Conservation (phyloP, 1,284 basidiomycete species). For the Trichosporon sp. region DNA sequence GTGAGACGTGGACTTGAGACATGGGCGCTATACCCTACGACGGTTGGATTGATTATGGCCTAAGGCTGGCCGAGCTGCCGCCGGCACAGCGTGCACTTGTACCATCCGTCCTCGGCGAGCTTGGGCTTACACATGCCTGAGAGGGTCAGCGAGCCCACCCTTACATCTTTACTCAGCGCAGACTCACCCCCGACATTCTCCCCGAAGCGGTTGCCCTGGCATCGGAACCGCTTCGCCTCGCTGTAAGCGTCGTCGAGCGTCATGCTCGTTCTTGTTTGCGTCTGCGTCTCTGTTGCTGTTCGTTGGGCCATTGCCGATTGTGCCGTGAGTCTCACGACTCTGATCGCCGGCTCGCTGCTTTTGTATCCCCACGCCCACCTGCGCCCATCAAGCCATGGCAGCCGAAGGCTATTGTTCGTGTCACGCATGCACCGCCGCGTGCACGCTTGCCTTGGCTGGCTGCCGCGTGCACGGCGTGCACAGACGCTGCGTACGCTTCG, state of each 20-base stretch:
- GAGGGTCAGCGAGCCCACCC: background rate
- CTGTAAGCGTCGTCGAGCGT: conserved; percentile 1
- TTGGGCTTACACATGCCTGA: conserved; percentile 24
- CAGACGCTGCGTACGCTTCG: background rate
- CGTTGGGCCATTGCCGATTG: background rate
- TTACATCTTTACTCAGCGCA: no score
- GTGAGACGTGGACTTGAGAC: background rate
- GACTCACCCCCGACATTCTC: conserved; percentile 21
- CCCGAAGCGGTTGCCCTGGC: conserved; percentile 22
- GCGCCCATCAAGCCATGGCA: background rate
- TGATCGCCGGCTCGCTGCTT: background rate
- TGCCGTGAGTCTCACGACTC: background rate
- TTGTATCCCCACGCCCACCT: background rate
- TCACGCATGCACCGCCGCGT: background rate
- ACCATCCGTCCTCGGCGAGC: conserved; percentile 10
- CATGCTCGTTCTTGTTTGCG: background rate
- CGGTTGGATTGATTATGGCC: background rate
- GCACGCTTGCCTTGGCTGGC: background rate
- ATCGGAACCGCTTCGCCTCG: conserved; percentile 16
- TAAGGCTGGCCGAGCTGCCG: conserved; percentile 6
- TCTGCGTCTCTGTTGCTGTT: background rate
- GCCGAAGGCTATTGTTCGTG: background rate
- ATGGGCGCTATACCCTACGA: background rate
- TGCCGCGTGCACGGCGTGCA: background rate
- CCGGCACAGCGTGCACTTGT: conserved; percentile 18